Conservation (phyloP, 177 flowering plant species). For the Tripterygium wilfordii region DNA sequence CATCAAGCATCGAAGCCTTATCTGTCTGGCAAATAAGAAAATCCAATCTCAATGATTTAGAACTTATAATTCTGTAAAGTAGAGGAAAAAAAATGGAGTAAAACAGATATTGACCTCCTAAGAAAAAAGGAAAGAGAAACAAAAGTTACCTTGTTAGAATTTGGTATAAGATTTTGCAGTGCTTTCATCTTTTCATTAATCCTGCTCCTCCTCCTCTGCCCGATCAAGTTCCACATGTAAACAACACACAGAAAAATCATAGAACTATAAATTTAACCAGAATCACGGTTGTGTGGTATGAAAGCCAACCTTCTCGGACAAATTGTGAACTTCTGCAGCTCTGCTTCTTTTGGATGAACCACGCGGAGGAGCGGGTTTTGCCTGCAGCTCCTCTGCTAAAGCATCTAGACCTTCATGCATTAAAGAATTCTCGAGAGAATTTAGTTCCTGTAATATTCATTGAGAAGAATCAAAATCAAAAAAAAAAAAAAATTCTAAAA, state of each 20-base stretch:
- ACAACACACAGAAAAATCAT: neutral
- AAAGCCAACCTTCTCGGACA: slow-evolving; percentile 55
- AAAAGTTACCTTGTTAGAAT: slow-evolving; percentile 51
- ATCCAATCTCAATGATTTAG: neutral
- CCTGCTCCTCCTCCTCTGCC: slow-evolving; percentile 64
- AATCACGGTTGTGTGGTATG: neutral
- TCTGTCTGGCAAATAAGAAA: slow-evolving; percentile 39
- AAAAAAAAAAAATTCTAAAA: no score
- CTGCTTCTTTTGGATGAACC: slow-evolving; percentile 51
- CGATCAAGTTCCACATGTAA: slow-evolving; percentile 1
- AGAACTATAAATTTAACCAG: no score
- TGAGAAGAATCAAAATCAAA: no score
- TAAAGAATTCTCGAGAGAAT: neutral
- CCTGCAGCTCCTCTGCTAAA: slow-evolving; percentile 24
- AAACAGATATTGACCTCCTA: no score
- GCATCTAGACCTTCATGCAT: slow-evolving; percentile 37
- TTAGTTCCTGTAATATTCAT: no score
- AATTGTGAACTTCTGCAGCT: slow-evolving; percentile 66
- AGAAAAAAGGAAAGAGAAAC: neutral
- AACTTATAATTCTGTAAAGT: no score
- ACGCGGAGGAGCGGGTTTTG: slow-evolving; percentile 22
- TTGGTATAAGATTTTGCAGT: slow-evolving; percentile 57
- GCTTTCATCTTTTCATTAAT: slow-evolving; percentile 75
- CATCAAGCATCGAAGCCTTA: slow-evolving; percentile 75
- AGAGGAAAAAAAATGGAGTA: no score